A percentile compares a stretch with the other conserved stretches of the same genome.
Conservation (phyloP, 805 yeast species). For the Candida piceae region DNA sequence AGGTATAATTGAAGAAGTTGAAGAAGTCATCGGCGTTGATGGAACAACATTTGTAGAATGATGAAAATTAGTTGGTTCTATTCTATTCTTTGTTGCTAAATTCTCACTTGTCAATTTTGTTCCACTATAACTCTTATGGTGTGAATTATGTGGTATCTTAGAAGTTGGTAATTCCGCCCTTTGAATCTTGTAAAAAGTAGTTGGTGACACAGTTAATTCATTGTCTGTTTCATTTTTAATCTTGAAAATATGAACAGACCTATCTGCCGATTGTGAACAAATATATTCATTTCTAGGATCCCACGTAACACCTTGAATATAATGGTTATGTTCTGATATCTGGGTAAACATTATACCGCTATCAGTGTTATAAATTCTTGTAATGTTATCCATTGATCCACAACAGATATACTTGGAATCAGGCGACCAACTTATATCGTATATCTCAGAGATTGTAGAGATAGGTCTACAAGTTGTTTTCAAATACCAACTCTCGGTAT, state of each 20-base stretch:
- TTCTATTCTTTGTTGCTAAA: constrained; percentile 11
- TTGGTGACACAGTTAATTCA: constrained; percentile 33
- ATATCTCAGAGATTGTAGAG: constrained; percentile 59
- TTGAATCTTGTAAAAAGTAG: constrained; percentile 43
- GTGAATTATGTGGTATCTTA: constrained; percentile 7
- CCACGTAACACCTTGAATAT: constrained; percentile 96
- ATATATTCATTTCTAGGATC: constrained; percentile 77
- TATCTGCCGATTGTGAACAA: constrained; percentile 87
- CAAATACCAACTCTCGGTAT: constrained; percentile 70
- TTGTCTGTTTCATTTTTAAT: constrained; percentile 26
- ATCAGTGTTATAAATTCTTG: constrained; percentile 58
- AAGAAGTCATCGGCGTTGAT: background rate
- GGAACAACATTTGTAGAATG: background rate
- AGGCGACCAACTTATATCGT: constrained; percentile 93
- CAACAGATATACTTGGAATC: constrained; percentile 70
- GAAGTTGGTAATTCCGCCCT: constrained; percentile 52
- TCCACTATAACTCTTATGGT: constrained; percentile 6
- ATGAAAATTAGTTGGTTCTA: constrained; percentile 7
- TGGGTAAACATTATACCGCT: constrained; percentile 55
- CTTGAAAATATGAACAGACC: constrained; percentile 69
- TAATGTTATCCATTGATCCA: constrained; percentile 86
- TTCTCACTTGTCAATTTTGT: constrained; percentile 19
- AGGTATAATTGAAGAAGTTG: background rate
- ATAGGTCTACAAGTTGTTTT: constrained; percentile 48
- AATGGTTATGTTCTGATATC: constrained; percentile 74